phyloP scores from a whole-genome alignment of 2,329 filamentous ascomycete genomes.

The Botryosphaeria dothidea region DNA sequence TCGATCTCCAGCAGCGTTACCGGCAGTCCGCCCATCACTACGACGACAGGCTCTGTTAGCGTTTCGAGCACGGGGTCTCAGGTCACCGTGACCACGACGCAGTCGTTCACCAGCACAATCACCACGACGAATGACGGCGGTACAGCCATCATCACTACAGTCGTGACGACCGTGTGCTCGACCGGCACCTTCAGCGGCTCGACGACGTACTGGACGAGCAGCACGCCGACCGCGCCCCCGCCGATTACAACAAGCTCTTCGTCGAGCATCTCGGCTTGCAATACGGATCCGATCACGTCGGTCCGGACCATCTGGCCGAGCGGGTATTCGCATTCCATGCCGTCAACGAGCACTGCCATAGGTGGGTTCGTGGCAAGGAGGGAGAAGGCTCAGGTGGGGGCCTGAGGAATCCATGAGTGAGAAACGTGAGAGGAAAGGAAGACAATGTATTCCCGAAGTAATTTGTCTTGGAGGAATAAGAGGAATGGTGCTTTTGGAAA shows the following conservation, averaged over 20 bases:
- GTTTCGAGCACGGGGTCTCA: neutral
- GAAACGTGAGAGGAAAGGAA: neutral
- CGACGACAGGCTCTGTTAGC: neutral
- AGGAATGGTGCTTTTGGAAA: neutral
- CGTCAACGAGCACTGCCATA: neutral
- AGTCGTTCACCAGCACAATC: neutral
- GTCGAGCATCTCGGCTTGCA: neutral
- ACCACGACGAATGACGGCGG: neutral
- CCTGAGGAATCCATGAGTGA: neutral
- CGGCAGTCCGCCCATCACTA: neutral
- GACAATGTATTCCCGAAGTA: too few relatives aligned
- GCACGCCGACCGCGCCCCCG: neutral
- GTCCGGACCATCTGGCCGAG: slow-evolving; percentile 3
- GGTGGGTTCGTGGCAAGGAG: neutral
- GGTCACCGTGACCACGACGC: slow-evolving; percentile 5
- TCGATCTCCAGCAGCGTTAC: too few relatives aligned
- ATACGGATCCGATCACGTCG: slow-evolving; percentile 1
- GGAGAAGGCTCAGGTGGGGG: neutral
- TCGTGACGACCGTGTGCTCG: neutral
- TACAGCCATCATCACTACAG: neutral
- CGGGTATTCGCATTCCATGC: neutral
- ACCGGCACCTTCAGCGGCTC: slow-evolving; percentile 7
- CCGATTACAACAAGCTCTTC: neutral
- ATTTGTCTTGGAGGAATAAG: neutral
- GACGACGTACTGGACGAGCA: slow-evolving; percentile 6